Evolutionary conservation across 2,329 filamentous ascomycete genomes (phyloP).

Genomic region (Ascochyta rabiei): DNA sequence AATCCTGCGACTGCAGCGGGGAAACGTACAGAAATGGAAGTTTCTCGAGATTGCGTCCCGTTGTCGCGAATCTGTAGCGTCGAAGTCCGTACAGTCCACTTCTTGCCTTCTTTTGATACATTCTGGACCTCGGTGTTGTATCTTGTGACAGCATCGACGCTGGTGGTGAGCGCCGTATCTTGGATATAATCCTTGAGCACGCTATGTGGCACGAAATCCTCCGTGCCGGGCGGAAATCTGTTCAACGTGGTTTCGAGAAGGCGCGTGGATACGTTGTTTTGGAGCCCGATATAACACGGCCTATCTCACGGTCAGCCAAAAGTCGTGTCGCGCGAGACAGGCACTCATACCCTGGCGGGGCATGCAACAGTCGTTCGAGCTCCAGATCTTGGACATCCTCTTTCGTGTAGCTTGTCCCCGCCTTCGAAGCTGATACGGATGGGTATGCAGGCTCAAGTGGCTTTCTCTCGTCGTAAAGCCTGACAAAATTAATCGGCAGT

Average conservation of each 20-base stretch:
- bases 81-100: slow-evolving; percentile 61
- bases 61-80: slow-evolving; percentile 43
- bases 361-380: slow-evolving; percentile 45
- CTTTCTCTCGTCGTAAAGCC: slow-evolving; percentile 58
- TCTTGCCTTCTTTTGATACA: slow-evolving; percentile 53
- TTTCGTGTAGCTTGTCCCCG: slow-evolving; percentile 24
- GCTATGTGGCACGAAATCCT: slow-evolving; percentile 63
- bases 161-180: slow-evolving; percentile 58
- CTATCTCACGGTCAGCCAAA: slow-evolving; percentile 31
- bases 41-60: slow-evolving; percentile 14
- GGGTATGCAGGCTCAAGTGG: slow-evolving; percentile 58
- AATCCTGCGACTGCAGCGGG: fast-evolving
- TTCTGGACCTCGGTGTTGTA: slow-evolving; percentile 67
- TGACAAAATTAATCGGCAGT: not conserved
- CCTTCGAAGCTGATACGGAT: slow-evolving; percentile 26
- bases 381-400: slow-evolving; percentile 18
- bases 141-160: slow-evolving; percentile 57
- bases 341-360: slow-evolving; percentile 56
- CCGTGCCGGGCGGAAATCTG: slow-evolving; percentile 64
- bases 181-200: slow-evolving; percentile 67
- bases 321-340: fast-evolving
- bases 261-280: slow-evolving; percentile 60
- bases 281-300: slow-evolving; percentile 60
- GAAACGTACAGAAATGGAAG: slow-evolving; percentile 6
- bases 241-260: slow-evolving; percentile 58